Evolutionary conservation across 2,329 filamentous ascomycete genomes (phyloP), one percentile per base, ranked within the genome.

Genomic region (Phaeomoniella chlamydospora): DNA sequence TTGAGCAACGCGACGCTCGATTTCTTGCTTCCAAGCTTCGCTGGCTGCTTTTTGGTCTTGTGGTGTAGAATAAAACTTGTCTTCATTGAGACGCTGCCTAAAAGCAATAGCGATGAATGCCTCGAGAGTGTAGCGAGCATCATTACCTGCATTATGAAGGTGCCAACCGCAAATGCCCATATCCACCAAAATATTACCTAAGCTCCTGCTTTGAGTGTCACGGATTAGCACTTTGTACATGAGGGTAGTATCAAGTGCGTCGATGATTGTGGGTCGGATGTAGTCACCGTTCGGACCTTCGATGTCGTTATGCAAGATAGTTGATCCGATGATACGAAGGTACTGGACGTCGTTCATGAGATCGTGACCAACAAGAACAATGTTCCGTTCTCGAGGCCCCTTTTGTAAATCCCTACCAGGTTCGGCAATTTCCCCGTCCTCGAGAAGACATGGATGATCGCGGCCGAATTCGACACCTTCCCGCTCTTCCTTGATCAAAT

Each of bases 101-200:
- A 74, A 56, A 26, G 65, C 67, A 40, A 84, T 69, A 4, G 62
- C 72, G 4, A 94, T 54, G 65, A 90, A 71, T 5, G 75, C 79
- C 41, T 78, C 75, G 42, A 93, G 57, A 0, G 84, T 88, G 52
- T 80, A 90, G 1, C 76, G 70, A 0, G 86, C 85, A 51, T 94
- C 86, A 44, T 94, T 94, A 2, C 86, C 72, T 0, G 78, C 86
- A 49, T 93, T 93, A 56, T 94, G 86, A n/a, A 88, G 63, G 45
- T 80, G 66, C 55, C 64, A 71, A 30, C 65, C 71, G 0, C 58
- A 47, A 5, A 92, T 70, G 2, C 69, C 70, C 17, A 94, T 62
- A 4, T 78, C 67, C 4, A 56, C 49, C 15, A 94, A 68, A 11
- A 92, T 65, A 4, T 47, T 59, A 0, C 59, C 61, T 2, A 96